These are phyloP conservation scores for Termitomyces sp. DNA, from an alignment of 768 basidiomycete genomes.

Conservation along the genomic window DNA sequence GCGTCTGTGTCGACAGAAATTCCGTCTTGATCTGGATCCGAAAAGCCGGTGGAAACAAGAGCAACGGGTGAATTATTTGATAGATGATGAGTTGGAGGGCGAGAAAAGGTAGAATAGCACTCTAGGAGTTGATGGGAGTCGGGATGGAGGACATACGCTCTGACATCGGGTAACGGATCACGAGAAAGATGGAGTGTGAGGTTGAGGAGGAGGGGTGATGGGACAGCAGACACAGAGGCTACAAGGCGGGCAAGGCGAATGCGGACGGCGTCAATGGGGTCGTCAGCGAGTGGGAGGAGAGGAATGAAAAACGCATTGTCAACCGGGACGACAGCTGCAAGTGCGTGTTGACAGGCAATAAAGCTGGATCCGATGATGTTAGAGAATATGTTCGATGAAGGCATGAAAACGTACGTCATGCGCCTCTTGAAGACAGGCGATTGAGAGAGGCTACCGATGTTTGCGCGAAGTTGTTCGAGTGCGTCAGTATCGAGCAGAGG, in stretches of 20 bases:
- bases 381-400: conserved; percentile 2
- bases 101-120: conserved; percentile 33
- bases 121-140: conserved; percentile 8
- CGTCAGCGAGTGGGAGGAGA: conserved; percentile 56
- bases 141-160: conserved; percentile 49
- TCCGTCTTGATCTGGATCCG: background rate
- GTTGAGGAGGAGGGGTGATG: conserved; percentile 33
- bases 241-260: conserved; percentile 81
- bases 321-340: conserved; percentile 40
- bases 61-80: background rate
- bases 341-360: conserved; percentile 67
- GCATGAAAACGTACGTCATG: conserved; percentile 57
- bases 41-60: background rate
- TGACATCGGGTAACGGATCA: conserved; percentile 61
- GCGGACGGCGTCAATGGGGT: conserved; percentile 78
- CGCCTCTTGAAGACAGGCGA: conserved; percentile 55
- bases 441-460: conserved; percentile 42
- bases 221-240: conserved; percentile 24
- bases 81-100: conserved; percentile 21
- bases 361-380: conserved; percentile 45
- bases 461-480: conserved; percentile 34
- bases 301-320: conserved; percentile 52
- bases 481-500: conserved; percentile 15
- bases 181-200: conserved; percentile 46
- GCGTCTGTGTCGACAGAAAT: background rate